A percentile compares a stretch with the other conserved stretches of the same genome.
Evolutionary conservation across 768 basidiomycete species (phyloP).

Genomic region (Amanita pallidorosea): DNA sequence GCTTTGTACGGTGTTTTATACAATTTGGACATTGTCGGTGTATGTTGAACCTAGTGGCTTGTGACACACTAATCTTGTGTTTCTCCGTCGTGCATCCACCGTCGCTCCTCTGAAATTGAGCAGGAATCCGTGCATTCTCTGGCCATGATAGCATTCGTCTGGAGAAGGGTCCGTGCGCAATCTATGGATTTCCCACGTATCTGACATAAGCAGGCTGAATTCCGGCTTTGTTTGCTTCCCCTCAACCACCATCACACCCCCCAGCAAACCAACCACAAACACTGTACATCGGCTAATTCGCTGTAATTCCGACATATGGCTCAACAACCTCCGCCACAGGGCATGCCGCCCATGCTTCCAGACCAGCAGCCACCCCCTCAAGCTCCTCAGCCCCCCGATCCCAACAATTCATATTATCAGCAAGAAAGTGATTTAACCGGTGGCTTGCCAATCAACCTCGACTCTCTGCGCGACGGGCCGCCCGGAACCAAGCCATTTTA

Average conservation of each 20-base stretch:
- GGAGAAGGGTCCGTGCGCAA: constrained; percentile 47
- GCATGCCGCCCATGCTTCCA: constrained; percentile 56
- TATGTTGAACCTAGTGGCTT: constrained; percentile 47
- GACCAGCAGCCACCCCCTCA: constrained; percentile 30
- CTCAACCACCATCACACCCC: constrained; percentile 34
- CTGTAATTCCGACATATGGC: constrained; percentile 29
- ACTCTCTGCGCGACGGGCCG: constrained; percentile 78
- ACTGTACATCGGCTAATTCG: constrained; percentile 10
- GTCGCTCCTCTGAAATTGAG: constrained; percentile 11
- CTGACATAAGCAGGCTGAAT: constrained; percentile 38
- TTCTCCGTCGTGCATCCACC: constrained; percentile 15
- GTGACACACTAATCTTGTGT: constrained; percentile 32
- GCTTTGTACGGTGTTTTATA: constrained; percentile 60
- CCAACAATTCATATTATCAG: constrained; percentile 61
- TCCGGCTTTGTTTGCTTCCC: constrained; percentile 33
- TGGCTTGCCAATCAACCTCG: constrained; percentile 77
- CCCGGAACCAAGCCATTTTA: constrained; percentile 88
- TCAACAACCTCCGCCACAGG: constrained; percentile 40
- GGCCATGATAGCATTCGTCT: background rate
- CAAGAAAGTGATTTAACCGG: constrained; percentile 72
- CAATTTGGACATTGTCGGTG: constrained; percentile 61
- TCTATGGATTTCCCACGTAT: constrained; percentile 44
- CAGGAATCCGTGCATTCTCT: background rate
- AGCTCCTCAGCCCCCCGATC: constrained; percentile 20
- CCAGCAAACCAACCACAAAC: constrained; percentile 27